A percentile compares a stretch with the other conserved stretches of the same genome.
Conservation (phyloP, 2,329 filamentous ascomycete genomes). For the Plectosphaerella plurivora region DNA sequence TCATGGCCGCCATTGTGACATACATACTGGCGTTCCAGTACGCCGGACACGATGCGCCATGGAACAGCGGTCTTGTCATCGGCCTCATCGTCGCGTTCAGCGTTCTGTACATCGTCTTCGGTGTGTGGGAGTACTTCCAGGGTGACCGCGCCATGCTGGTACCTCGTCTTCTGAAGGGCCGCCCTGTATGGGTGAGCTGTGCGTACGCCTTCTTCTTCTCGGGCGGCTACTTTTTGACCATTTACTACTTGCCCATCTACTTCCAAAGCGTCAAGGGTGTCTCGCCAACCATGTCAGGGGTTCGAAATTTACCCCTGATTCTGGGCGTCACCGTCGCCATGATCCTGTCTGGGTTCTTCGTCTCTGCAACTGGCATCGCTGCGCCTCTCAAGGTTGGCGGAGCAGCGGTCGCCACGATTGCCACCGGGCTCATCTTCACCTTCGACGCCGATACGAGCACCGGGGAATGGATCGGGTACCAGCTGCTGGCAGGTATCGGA, state of each 20-base stretch:
- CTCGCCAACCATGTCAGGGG: slow-evolving; percentile 23
- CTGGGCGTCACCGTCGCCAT: slow-evolving; percentile 21
- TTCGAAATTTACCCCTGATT: slow-evolving; percentile 25
- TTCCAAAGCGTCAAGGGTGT: slow-evolving; percentile 28
- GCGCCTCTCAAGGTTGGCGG: slow-evolving; percentile 19
- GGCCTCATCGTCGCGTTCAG: slow-evolving; percentile 23
- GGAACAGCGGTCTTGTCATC: slow-evolving; percentile 38
- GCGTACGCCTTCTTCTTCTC: slow-evolving; percentile 34
- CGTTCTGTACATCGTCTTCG: slow-evolving; percentile 24
- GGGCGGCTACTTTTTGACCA: slow-evolving; percentile 34
- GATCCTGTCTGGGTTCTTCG: slow-evolving; percentile 24
- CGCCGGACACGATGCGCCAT: slow-evolving; percentile 37
- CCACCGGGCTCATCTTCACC: slow-evolving; percentile 29
- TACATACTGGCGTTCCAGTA: slow-evolving; percentile 43
- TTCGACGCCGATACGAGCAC: slow-evolving; percentile 23
- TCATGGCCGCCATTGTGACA: slow-evolving; percentile 38
- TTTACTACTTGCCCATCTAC: slow-evolving; percentile 41
- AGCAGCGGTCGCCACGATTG: slow-evolving; percentile 27
- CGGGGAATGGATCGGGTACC: slow-evolving; percentile 39
- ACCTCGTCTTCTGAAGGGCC: slow-evolving; percentile 34
- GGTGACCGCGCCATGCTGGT: slow-evolving; percentile 41
- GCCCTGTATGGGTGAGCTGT: slow-evolving; percentile 33
- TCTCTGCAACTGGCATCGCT: slow-evolving; percentile 34
- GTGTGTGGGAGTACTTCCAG: slow-evolving; percentile 34
- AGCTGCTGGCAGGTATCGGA: slow-evolving; percentile 37